Conservation (phyloP, 1,139 yeast genomes). For the Suhomyces terraborum region DNA sequence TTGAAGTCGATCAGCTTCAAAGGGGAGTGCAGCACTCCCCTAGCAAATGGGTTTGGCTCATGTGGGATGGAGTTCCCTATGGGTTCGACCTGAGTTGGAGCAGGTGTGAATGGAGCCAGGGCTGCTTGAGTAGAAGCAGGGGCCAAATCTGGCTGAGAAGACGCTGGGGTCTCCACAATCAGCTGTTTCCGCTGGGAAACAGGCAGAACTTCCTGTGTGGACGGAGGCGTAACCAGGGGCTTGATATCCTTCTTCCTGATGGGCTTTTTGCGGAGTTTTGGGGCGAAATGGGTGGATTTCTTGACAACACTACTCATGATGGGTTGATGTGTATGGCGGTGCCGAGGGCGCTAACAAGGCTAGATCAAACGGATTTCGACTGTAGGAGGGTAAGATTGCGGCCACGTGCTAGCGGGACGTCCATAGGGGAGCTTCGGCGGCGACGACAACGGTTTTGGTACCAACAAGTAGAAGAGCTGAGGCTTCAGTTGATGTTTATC, state of each 20-base stretch:
- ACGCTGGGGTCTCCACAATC: background rate
- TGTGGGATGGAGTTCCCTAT: background rate
- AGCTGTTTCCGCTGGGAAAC: background rate
- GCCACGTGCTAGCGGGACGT: background rate
- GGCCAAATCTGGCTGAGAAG: background rate
- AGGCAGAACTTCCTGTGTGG: conserved; percentile 23
- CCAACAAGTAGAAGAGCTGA: no score
- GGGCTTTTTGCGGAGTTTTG: conserved; percentile 37
- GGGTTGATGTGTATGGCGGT: background rate
- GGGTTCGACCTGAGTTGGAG: conserved; percentile 3
- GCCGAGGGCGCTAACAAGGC: background rate
- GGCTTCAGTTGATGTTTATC: conserved; percentile 7
- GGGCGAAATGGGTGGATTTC: conserved; percentile 45
- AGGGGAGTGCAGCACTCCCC: background rate
- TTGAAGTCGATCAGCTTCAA: conserved; percentile 11
- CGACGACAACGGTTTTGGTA: background rate
- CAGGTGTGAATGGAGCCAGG: conserved; percentile 5
- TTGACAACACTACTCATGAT: conserved; percentile 55
- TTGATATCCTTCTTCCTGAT: conserved; percentile 28
- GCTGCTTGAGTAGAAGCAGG: conserved; percentile 3
- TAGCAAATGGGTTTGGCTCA: background rate
- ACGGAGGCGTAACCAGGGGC: conserved; percentile 27
- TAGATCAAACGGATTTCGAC: background rate
- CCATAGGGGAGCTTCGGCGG: background rate
- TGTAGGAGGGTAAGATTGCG: background rate